Conservation (phyloP, 345 rosid genomes). For the Pelargonium nanum region DNA sequence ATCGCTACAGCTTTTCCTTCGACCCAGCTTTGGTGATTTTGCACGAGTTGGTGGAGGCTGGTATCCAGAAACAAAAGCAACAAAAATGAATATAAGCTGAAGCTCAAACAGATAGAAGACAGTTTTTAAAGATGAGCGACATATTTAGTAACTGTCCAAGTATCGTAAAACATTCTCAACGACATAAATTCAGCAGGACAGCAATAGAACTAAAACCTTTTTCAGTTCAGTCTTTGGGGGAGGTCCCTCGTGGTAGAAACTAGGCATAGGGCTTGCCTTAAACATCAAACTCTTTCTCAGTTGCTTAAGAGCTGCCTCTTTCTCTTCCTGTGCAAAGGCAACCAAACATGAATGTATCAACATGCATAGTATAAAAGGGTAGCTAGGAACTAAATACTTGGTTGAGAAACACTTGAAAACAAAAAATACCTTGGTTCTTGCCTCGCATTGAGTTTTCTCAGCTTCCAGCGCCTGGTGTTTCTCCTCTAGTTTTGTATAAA, state of each 20-base stretch:
- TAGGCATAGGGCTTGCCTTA: conserved; percentile 90
- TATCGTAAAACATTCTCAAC: no score
- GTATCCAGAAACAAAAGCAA: background rate
- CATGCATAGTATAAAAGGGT: background rate
- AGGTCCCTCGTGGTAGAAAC: conserved; percentile 82
- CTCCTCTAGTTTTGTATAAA: conserved; percentile 71
- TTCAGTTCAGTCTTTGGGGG: conserved; percentile 72
- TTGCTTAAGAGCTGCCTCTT: conserved; percentile 82
- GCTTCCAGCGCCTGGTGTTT: conserved; percentile 75
- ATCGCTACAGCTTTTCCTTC: conserved; percentile 55
- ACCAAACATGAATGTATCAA: background rate
- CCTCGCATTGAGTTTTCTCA: conserved; percentile 63
- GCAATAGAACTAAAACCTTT: conserved; percentile 43
- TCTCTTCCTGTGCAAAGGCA: conserved; percentile 57
- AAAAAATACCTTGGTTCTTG: conserved; percentile 54
- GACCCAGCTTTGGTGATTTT: conserved; percentile 55
- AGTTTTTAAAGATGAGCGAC: background rate
- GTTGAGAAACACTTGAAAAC: background rate
- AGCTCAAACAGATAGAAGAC: background rate
- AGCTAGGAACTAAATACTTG: background rate
- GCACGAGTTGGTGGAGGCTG: conserved; percentile 82
- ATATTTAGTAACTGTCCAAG: no score
- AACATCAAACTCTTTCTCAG: conserved; percentile 71
- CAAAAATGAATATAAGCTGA: background rate
- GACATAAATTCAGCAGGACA: background rate